Conservation (phyloP, 2,329 filamentous ascomycete genomes). For the Aspergillus glaucus region DNA sequence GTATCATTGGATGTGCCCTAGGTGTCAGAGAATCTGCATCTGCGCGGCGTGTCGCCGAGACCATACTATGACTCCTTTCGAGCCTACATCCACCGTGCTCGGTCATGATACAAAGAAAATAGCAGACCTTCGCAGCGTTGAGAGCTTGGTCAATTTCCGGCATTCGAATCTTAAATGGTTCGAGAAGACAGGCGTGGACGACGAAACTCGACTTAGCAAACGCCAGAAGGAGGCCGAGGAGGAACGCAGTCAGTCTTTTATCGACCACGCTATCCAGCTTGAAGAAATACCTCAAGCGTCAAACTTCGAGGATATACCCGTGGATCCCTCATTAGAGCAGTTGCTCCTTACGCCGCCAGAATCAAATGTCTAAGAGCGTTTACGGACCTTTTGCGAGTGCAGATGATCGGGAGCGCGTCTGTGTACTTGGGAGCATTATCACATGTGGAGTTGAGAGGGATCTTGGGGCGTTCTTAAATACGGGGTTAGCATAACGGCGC, state of each 20-base stretch:
- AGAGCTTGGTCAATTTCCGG: slow-evolving; percentile 84
- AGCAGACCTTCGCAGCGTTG: slow-evolving; percentile 84
- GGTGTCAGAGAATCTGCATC: slow-evolving; percentile 79
- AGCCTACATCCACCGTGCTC: slow-evolving; percentile 78
- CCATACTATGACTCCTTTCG: slow-evolving; percentile 66
- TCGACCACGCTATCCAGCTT: slow-evolving; percentile 41
- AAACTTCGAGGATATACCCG: slow-evolving; percentile 29
- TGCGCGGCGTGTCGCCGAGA: slow-evolving; percentile 71
- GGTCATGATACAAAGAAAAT: slow-evolving; percentile 88
- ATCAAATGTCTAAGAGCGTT: background rate
- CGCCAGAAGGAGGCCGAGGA: slow-evolving; percentile 51
- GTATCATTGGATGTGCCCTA: slow-evolving; percentile 80
- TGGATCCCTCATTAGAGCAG: slow-evolving; percentile 37
- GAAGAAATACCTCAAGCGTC: slow-evolving; percentile 10
- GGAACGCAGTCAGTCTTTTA: slow-evolving; percentile 42
- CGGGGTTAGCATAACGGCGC: background rate
- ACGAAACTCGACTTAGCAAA: slow-evolving; percentile 41
- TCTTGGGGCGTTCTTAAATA: background rate
- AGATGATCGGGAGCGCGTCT: background rate
- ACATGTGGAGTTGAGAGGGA: background rate
- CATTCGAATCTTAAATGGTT: slow-evolving; percentile 84
- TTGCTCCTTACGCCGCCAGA: slow-evolving; percentile 8
- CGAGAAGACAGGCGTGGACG: slow-evolving; percentile 50
- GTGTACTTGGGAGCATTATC: background rate
- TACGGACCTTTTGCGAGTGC: background rate